These are phyloP conservation scores for Rhizomucor pusillus DNA, from an alignment of 371 early-diverging fungal genomes.

Conservation along the genomic window DNA sequence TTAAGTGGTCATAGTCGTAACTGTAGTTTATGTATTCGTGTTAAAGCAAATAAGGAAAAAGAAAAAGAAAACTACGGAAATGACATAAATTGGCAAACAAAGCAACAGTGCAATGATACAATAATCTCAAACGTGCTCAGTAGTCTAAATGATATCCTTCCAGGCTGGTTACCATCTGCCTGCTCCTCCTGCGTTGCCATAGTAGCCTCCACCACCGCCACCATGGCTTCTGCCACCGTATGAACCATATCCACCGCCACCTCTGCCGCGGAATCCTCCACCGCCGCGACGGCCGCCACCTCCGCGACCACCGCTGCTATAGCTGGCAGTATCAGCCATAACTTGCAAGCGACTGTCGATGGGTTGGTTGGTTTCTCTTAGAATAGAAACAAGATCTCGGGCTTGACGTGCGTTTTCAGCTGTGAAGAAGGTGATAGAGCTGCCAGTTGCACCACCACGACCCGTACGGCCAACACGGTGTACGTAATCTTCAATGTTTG, in stretches of 20 bases:
- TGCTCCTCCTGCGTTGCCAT: conserved; percentile 42
- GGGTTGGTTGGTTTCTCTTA: conserved; percentile 94
- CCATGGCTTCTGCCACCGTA: conserved; percentile 43
- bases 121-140: not conserved
- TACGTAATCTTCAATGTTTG: conserved; percentile 92
- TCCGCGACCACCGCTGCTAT: conserved; percentile 44
- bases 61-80: not conserved
- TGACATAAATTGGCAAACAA: not conserved
- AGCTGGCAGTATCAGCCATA: conserved; percentile 55
- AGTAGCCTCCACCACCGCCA: conserved; percentile 25
- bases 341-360: conserved; percentile 84
- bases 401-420: conserved; percentile 89
- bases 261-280: conserved; percentile 39
- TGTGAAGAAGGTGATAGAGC: conserved; percentile 97
- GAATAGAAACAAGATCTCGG: conserved; percentile 85
- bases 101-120: not conserved
- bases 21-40: not conserved
- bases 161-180: conserved; percentile 2
- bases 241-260: conserved; percentile 36
- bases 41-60: not conserved
- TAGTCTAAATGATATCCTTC: not conserved
- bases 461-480: conserved; percentile 99
- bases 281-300: conserved; percentile 52
- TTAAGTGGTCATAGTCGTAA: not conserved
- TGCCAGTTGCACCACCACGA: conserved; percentile 95